Evolutionary conservation across 2,329 filamentous ascomycete species (phyloP), one percentile per base, ranked within the genome.

Genomic region (Penicillium sp.): DNA sequence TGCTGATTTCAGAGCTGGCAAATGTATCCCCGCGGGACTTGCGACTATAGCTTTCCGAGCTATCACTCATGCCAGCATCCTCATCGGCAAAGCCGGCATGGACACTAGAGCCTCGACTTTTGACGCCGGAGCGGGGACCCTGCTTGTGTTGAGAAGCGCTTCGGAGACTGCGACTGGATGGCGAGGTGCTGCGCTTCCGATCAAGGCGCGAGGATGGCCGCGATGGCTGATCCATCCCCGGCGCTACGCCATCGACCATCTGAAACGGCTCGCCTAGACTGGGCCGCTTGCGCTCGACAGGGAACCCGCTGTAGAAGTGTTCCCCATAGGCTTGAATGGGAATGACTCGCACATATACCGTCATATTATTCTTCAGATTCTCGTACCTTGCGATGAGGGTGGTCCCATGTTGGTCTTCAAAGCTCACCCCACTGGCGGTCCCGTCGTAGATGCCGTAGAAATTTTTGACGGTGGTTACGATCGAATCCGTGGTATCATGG

Each of bases 391-490:
- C 88, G 65, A 98, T 96, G 58, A 98, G 79, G 44, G 85, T 94
- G 57, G 85, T 90, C 56, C 86, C 87, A 55, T 84, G 73, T 48
- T 85, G 79, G 64, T 96, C 90, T 68, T 96, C 90, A 59, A 98
- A 96, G 68, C 87, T 94, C 59, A 98, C 84, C 50, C 92, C 89
- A 61, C 82, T 82, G 52, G 79, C 79, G 52, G 79, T 76, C 45
- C 78, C 81, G 50, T 90, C 85, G 64, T 95, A 95, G 51, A 98
- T 76, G 44, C 92, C 92, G 62, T 95, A 96, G 70, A 96, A 96
- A 72, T 95, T 96, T 76, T 95, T 96, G 59, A 96, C 90, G 1
- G 92, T 96, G 10, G 88, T 92, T 48, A 96, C 86, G 68, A 98
- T 98, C 23, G 89, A 95, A 61, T 96, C 90, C 14, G 90, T 96